A percentile compares a stretch with the other conserved stretches of the same genome.
Conservation (phyloP, 2,329 filamentous ascomycete genomes). For the Fusarium neocosmosporiellum region DNA sequence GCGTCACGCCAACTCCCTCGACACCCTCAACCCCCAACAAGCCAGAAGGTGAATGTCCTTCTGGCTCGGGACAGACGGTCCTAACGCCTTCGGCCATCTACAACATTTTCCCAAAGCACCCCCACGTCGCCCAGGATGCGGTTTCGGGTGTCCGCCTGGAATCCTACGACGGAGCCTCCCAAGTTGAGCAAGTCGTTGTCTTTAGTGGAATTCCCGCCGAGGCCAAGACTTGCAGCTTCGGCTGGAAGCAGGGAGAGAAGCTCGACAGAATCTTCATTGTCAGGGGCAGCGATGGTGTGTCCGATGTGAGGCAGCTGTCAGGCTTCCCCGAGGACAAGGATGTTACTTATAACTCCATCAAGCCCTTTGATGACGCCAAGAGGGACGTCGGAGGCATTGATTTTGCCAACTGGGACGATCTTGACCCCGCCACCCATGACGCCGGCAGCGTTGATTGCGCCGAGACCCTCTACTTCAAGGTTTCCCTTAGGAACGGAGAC, state of each 20-base stretch:
- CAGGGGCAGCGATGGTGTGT: constrained; percentile 40
- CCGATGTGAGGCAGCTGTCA: constrained; percentile 37
- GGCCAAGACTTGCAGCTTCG: constrained; percentile 43
- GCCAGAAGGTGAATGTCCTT: not conserved
- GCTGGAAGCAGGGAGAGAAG: constrained; percentile 50
- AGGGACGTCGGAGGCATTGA: constrained; percentile 36
- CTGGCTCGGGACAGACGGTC: not conserved
- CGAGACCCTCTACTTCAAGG: constrained; percentile 43
- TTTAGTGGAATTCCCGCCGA: constrained; percentile 47
- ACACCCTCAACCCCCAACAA: not conserved
- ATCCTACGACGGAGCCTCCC: constrained; percentile 33
- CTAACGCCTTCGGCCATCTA: not conserved
- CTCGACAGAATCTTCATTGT: constrained; percentile 53
- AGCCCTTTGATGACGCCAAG: constrained; percentile 32
- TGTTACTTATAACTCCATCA: constrained; percentile 39
- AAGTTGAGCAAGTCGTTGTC: constrained; percentile 46
- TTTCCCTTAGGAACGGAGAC: constrained; percentile 32
- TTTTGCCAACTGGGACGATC: constrained; percentile 46
- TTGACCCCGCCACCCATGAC: constrained; percentile 22
- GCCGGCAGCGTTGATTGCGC: constrained; percentile 42
- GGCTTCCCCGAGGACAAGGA: constrained; percentile 34
- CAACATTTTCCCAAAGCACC: constrained; percentile 29
- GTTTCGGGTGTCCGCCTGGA: constrained; percentile 36
- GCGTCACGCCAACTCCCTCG: not conserved
- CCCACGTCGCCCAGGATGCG: constrained; percentile 17